A percentile compares a stretch with the other conserved stretches of the same genome.
These are phyloP conservation scores for Hippophae tibetana DNA, from an alignment of 306 rosid genomes.

Conservation along the genomic window DNA sequence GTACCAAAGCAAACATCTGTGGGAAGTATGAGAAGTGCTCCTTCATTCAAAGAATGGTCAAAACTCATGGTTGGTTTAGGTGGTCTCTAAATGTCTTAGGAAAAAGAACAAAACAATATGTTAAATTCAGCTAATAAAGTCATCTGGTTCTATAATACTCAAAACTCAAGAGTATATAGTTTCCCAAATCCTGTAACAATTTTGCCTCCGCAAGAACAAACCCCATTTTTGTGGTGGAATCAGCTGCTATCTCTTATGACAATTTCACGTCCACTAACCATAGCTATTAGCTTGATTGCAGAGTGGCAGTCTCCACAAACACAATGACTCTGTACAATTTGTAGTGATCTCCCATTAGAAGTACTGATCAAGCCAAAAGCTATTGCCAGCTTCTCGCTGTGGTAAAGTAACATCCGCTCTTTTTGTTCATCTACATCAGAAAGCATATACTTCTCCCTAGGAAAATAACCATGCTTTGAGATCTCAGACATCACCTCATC, in stretches of 20 bases:
- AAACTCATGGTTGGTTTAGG: too few species aligned
- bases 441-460: conserved; percentile 38
- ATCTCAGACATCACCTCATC: conserved; percentile 57
- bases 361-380: conserved; percentile 72
- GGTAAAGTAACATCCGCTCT: conserved; percentile 38
- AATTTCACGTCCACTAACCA: conserved; percentile 61
- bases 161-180: too few species aligned
- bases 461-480: conserved; percentile 42
- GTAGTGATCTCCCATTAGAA: conserved; percentile 48
- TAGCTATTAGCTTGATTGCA: conserved; percentile 61
- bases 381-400: conserved; percentile 74
- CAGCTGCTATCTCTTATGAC: conserved; percentile 72
- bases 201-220: conserved; percentile 67
- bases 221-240: conserved; percentile 77
- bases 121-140: too few species aligned
- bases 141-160: too few species aligned
- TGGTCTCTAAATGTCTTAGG: too few species aligned
- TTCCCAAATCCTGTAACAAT: background rate
- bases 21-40: too few species aligned
- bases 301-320: conserved; percentile 63
- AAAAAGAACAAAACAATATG: too few species aligned
- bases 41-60: too few species aligned
- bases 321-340: conserved; percentile 68
- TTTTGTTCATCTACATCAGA: conserved; percentile 76
- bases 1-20: too few species aligned